These are phyloP conservation scores for Mortierella sp. DNA, from an alignment of 371 early-diverging fungal species.

Conservation along the genomic window DNA sequence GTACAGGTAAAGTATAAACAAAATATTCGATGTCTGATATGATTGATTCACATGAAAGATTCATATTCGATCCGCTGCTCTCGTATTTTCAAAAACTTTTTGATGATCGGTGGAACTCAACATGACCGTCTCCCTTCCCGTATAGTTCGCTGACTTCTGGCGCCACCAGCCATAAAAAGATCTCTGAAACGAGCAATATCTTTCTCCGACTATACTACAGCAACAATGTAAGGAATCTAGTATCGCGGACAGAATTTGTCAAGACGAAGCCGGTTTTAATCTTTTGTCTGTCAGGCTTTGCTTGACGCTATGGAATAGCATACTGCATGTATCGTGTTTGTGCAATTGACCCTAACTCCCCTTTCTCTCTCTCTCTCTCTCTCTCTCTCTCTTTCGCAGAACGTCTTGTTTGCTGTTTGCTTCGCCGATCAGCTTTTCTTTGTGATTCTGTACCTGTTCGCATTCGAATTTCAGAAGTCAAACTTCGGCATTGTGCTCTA, in stretches of 20 bases:
- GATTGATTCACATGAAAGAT: constrained; percentile 24
- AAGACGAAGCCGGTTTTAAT: background rate
- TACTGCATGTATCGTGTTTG: background rate
- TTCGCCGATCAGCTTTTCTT: constrained; percentile 93
- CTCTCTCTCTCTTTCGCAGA: constrained; percentile 47
- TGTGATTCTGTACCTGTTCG: constrained; percentile 84
- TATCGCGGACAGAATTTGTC: background rate
- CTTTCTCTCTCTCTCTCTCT: background rate
- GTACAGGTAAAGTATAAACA: constrained; percentile 76
- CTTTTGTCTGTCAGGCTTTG: background rate
- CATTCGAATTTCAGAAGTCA: constrained; percentile 51
- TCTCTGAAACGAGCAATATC: constrained; percentile 76
- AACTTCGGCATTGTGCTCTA: constrained; percentile 36
- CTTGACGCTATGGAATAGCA: background rate
- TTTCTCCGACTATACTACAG: constrained; percentile 92
- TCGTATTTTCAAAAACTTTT: background rate
- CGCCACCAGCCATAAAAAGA: constrained; percentile 88
- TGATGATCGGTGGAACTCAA: background rate
- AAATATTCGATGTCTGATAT: background rate
- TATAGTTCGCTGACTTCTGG: constrained; percentile 88
- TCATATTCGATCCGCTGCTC: background rate
- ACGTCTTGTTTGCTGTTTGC: constrained; percentile 91
- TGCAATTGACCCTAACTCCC: background rate
- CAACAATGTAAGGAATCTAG: constrained; percentile 71
- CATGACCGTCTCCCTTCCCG: background rate